A percentile compares a stretch with the other conserved stretches of the same genome.
phyloP scores from a whole-genome alignment of 148 eudicot species.

The Fagopyrum esculentum region DNA sequence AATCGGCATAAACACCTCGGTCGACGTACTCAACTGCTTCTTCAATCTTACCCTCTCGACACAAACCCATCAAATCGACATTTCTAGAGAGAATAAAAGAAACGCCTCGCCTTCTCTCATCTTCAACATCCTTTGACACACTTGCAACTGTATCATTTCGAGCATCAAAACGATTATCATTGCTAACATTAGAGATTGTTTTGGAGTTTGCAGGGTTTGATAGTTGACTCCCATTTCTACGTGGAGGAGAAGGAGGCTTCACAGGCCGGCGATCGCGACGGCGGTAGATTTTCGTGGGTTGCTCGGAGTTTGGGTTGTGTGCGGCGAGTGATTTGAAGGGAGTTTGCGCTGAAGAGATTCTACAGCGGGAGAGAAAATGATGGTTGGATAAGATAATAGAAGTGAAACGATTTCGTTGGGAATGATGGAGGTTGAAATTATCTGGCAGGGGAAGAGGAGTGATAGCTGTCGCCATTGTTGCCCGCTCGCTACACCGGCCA shows the following conservation, averaged over 20 bases:
- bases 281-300: slow-evolving; percentile 2
- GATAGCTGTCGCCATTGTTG: slow-evolving; percentile 3
- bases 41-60: slow-evolving; percentile 28
- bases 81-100: not conserved
- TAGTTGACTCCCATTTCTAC: not conserved
- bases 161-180: not conserved
- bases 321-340: not conserved
- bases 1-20: slow-evolving; percentile 23
- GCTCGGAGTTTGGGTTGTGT: not conserved
- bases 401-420: slow-evolving; percentile 3
- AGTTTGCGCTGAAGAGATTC: not conserved
- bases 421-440: not conserved
- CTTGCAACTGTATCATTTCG: not conserved
- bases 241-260: not conserved
- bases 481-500: not conserved
- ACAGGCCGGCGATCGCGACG: not conserved
- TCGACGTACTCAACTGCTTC: slow-evolving; percentile 29
- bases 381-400: not conserved
- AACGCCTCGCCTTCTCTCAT: not conserved
- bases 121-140: slow-evolving; percentile 1
- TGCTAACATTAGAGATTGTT: not conserved
- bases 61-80: slow-evolving; percentile 25
- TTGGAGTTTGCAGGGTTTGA: not conserved
- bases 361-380: not conserved
- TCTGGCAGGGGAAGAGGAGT: not conserved